phyloP scores from a whole-genome alignment of 2,329 filamentous ascomycete genomes.

The Colletotrichum gigasporum region DNA sequence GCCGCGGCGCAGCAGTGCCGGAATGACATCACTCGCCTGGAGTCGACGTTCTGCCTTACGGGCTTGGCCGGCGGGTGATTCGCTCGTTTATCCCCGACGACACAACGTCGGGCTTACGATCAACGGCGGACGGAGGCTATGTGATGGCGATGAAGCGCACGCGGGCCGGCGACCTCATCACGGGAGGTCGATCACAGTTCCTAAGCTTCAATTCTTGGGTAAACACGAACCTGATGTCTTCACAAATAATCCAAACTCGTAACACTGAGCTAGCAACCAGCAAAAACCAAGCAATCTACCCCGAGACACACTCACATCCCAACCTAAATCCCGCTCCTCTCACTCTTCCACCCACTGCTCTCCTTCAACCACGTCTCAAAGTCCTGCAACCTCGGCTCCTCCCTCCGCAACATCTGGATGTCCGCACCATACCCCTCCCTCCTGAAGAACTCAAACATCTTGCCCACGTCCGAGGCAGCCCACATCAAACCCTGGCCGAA shows the following conservation, averaged over 20 bases:
- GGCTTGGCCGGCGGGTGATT: background rate
- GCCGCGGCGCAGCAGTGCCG: too few relatives aligned
- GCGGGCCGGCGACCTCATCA: too few relatives aligned
- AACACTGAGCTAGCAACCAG: too few relatives aligned
- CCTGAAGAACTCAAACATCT: slow-evolving; percentile 34
- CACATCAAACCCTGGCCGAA: slow-evolving; percentile 30
- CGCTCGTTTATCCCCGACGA: background rate
- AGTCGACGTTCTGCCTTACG: background rate
- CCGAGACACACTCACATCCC: background rate
- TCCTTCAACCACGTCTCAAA: slow-evolving; percentile 37
- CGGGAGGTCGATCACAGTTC: too few relatives aligned
- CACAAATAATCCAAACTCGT: too few relatives aligned
- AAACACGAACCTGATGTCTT: too few relatives aligned
- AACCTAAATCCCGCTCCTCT: background rate
- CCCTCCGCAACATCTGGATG: slow-evolving; percentile 17
- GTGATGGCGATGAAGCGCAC: background rate
- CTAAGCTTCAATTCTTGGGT: too few relatives aligned
- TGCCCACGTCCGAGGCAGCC: slow-evolving; percentile 29
- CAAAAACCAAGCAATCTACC: too few relatives aligned
- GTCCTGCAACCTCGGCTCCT: slow-evolving; percentile 31
- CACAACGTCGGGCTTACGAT: background rate
- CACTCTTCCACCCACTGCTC: slow-evolving; percentile 36
- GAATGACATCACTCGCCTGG: too few relatives aligned
- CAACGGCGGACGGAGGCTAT: background rate
- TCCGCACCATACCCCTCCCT: slow-evolving; percentile 31